Base-by-base conservation (phyloP, 495 filamentous ascomycete species). In the Talaromyces trachyspermus region DNA sequence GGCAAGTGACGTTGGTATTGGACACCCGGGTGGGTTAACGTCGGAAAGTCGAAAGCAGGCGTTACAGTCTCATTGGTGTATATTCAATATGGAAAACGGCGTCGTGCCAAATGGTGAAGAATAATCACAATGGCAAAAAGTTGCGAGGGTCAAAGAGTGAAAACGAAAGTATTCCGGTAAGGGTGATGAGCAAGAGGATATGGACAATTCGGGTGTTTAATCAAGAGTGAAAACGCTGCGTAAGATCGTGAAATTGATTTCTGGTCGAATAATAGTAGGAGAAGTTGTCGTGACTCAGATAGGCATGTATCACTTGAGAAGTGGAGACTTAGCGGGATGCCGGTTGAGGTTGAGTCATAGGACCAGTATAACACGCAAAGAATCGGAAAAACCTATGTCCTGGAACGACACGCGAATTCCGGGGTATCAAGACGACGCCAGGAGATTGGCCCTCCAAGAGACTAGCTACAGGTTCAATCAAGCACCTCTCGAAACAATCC, bases 31-130 rank as follows among this genome's bases (percentile, higher is more conserved):
- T 60, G 72, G 68, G 66, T 67, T n/a, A 69, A 72, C 60, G 59
- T 51, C 60, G 66, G 68, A 64, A 71, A 71, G 69, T 68, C 62
- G 59, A 66, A 70, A 75, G 70, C 64, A 68, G 72, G 78, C 74
- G 77, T 85, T 81, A 84, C 79, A 64, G 69, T 68, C 74, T 79
- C 79, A 84, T 84, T 63, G 59, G 71, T 74, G 73, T 71, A 69
- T 76, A 65, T 71, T 63, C 59, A 55, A 53, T 59, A 57, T 65
- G 51, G 40, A 55, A 55, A 60, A 59, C 62, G 70, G 68, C 63
- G 54, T 69, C 58, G 56, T 58, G 64, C 56, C 60, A 48, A 61
- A 54, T 62, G 57, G 49, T 53, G 41, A 54, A 52, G 54, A 51
- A 54, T 53, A 60, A 63, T 66, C 53, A 58, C 57, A 38, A 56